Base-by-base conservation (phyloP, 768 basidiomycete species). In the Favolaschia claudopus region DNA sequence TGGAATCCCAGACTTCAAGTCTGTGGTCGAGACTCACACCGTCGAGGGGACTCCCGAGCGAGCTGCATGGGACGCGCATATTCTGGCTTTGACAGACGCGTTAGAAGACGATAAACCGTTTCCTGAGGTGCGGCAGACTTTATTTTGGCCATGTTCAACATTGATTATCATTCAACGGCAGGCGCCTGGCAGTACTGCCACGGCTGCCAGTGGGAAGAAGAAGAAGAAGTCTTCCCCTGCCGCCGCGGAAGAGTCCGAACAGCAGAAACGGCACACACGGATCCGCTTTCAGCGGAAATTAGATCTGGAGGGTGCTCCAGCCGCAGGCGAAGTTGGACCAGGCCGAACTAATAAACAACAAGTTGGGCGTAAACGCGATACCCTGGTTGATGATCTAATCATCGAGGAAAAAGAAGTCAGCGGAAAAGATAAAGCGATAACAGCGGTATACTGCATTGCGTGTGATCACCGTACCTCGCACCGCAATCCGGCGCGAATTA, bases 41-140 rank as follows among this genome's bases (percentile, higher is more conserved):
- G n/a, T 20, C 12, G 34, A 37, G 8, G 44, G 34, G 6, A 38
- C 22, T 13, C 34, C 36, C 15, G 54, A 55, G 43, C 43, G 44
- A 7, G 36, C n/a, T 6, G 36, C 27, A 22, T 55, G 54, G 44
- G 1, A 46, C 5, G 36, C 33, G 1, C 54, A 47, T 20, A 15
- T 45, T 9, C 19, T 20, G 5, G 13, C 43, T 9, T 27, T 55
- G n/a, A 12, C n/a, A 5, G n/a, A 33, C 9, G 44, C 44, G 0
- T 13, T 45, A 0, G 12, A 28, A 28, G 33, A 34, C 4, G 24
- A n/a, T 6, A 34, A 33, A 19, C 14, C 22, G 14, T 9, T 43
- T 34, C 52, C 52, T 10, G 52, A 19, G 24, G 52, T 54, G n/a
- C 27, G n/a, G n/a, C n/a, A n/a, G n/a, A n/a, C n/a, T n/a, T n/a